phyloP scores from a whole-genome alignment of 1,284 basidiomycete species.

The Austroboletus olivaceoglutinosus region DNA sequence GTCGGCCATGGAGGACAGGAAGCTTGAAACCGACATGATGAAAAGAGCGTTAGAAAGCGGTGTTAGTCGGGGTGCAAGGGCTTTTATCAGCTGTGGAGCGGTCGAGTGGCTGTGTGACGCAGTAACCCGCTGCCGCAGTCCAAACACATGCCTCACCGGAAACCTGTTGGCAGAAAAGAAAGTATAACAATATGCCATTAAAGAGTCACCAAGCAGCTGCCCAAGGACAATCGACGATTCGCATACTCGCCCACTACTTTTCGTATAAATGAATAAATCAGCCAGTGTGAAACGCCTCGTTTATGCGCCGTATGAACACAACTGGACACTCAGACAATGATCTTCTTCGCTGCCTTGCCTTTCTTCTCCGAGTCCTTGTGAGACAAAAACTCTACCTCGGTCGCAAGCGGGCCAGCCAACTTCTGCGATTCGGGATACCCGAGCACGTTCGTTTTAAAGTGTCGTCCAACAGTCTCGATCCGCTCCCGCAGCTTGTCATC shows the following conservation, averaged over 20 bases:
- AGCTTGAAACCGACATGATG: constrained; percentile 56
- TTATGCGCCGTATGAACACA: constrained; percentile 18
- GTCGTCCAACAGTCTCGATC: constrained; percentile 65
- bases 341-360: constrained; percentile 80
- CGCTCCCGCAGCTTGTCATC: constrained; percentile 63
- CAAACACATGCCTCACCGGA: background rate
- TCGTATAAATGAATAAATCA: constrained; percentile 36
- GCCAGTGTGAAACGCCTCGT: constrained; percentile 16
- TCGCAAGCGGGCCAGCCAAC: constrained; percentile 79
- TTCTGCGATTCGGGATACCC: constrained; percentile 76
- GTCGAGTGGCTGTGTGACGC: constrained; percentile 20
- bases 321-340: constrained; percentile 53
- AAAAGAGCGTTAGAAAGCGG: constrained; percentile 1
- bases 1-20: constrained; percentile 64
- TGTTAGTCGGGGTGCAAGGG: constrained; percentile 6
- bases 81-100: constrained; percentile 16
- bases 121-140: background rate
- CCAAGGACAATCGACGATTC: constrained; percentile 15
- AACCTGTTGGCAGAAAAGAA: constrained; percentile 5
- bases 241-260: constrained; percentile 23
- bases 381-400: constrained; percentile 91
- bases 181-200: constrained; percentile 25
- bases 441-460: constrained; percentile 91
- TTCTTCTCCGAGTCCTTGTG: constrained; percentile 97
- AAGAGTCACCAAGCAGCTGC: constrained; percentile 21